phyloP scores from a whole-genome alignment of 495 filamentous ascomycete genomes.

The Viridothelium virens region DNA sequence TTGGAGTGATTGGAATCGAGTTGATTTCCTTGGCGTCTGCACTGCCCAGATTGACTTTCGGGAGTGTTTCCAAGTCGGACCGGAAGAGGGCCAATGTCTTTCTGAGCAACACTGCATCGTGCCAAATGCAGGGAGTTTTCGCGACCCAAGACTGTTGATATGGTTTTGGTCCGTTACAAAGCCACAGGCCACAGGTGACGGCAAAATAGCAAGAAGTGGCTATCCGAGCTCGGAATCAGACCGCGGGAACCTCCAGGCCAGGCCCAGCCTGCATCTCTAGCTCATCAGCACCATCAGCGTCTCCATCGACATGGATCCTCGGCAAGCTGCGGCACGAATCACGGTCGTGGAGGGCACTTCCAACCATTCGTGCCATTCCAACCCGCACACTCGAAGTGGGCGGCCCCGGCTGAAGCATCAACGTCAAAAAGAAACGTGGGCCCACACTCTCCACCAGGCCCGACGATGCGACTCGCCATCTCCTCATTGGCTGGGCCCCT shows the following conservation, averaged over 20 bases:
- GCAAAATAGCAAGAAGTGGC: no score
- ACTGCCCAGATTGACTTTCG: neutral
- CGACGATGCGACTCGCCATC: neutral
- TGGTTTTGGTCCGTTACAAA: neutral
- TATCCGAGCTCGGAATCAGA: neutral
- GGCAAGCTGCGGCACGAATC: slow-evolving; percentile 2
- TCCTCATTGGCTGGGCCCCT: neutral
- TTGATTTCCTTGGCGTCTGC: neutral
- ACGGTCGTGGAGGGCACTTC: neutral
- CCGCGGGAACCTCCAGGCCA: neutral
- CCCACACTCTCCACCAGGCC: neutral
- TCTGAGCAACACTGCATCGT: neutral
- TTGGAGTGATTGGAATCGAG: neutral
- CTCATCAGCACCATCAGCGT: neutral
- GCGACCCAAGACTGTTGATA: neutral
- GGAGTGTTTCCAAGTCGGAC: neutral
- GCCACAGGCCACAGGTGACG: no score
- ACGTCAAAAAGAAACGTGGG: neutral
- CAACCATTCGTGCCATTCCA: neutral
- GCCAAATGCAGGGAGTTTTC: neutral
- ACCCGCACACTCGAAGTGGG: neutral
- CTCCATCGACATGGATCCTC: neutral
- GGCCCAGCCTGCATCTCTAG: neutral
- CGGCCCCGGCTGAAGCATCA: neutral
- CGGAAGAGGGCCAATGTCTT: neutral